Evolutionary conservation across 2,329 filamentous ascomycete species (phyloP).

Genomic region (Teratosphaeriaceae sp.): DNA sequence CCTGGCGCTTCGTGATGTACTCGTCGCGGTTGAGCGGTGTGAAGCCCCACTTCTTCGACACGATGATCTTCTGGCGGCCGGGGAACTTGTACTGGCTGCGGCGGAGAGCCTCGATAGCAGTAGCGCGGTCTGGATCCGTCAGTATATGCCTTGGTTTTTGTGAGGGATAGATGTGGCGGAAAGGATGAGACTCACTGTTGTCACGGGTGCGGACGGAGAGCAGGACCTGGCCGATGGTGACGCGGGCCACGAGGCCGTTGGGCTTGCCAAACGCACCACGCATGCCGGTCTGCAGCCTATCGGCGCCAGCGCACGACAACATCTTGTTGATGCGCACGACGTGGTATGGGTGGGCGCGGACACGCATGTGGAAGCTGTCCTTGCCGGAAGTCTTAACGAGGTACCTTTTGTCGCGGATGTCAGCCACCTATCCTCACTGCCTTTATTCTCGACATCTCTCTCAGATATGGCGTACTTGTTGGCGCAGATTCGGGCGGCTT

Average conservation of each 20-base stretch:
- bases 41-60: conserved; percentile 99
- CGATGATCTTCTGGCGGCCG: conserved; percentile 99
- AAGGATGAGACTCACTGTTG: conserved; percentile 64
- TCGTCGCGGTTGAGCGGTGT: conserved; percentile 96
- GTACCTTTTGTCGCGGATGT: conserved; percentile 40
- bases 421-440: conserved; percentile 10
- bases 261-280: conserved; percentile 99
- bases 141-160: not conserved
- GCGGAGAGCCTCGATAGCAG: conserved; percentile 96
- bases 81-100: conserved; percentile 99
- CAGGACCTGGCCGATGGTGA: conserved; percentile 99
- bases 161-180: too few species aligned
- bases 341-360: conserved; percentile 96
- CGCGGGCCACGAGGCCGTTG: conserved; percentile 96
- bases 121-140: conserved; percentile 61
- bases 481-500: conserved; percentile 99
- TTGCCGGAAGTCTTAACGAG: conserved; percentile 63
- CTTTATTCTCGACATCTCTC: conserved; percentile 5
- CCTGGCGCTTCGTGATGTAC: conserved; percentile 92
- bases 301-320: conserved; percentile 99
- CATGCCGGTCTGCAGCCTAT: conserved; percentile 99
- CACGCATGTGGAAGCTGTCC: conserved; percentile 65
- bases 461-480: conserved; percentile 67
- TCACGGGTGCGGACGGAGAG: conserved; percentile 97
- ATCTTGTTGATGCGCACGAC: conserved; percentile 99